These are phyloP conservation scores for Wallemia hederae DNA, from an alignment of 1,284 basidiomycete genomes.

Conservation along the genomic window DNA sequence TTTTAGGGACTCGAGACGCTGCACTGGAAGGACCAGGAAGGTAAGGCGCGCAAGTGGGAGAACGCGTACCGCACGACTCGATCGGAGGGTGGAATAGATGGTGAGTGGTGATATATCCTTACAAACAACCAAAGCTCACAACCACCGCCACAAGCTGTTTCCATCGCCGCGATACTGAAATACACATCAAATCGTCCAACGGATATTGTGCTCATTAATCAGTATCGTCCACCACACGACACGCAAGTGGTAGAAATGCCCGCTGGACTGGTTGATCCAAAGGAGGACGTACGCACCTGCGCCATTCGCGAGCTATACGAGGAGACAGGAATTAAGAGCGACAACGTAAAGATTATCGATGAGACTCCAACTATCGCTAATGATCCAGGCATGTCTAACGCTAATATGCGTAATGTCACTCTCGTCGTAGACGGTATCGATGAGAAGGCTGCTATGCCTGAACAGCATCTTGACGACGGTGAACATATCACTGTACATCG, in stretches of 20 bases:
- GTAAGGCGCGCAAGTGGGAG: not conserved
- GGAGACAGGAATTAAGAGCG: not conserved
- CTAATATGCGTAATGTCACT: not conserved
- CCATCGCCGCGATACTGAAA: not conserved
- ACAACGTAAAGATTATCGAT: not conserved
- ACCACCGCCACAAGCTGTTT: too few relatives aligned
- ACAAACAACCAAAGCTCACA: too few relatives aligned
- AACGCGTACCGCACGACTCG: not conserved
- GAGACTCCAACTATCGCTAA: not conserved
- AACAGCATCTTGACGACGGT: not conserved
- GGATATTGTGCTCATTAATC: not conserved
- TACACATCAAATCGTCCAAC: not conserved
- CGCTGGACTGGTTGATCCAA: not conserved
- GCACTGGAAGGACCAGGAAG: not conserved
- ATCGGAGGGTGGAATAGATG: not conserved
- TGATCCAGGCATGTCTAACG: not conserved
- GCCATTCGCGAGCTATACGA: not conserved
- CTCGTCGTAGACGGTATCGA: not conserved
- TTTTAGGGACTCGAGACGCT: not conserved
- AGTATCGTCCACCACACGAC: not conserved
- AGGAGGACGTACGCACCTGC: not conserved
- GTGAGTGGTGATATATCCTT: not conserved
- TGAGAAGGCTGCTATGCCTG: not conserved
- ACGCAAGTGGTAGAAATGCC: not conserved
- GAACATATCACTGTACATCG: not conserved